Evolutionary conservation across 371 early-diverging fungal species (phyloP), one percentile per base, ranked within the genome.

Genomic region (Mucor circinelloides): DNA sequence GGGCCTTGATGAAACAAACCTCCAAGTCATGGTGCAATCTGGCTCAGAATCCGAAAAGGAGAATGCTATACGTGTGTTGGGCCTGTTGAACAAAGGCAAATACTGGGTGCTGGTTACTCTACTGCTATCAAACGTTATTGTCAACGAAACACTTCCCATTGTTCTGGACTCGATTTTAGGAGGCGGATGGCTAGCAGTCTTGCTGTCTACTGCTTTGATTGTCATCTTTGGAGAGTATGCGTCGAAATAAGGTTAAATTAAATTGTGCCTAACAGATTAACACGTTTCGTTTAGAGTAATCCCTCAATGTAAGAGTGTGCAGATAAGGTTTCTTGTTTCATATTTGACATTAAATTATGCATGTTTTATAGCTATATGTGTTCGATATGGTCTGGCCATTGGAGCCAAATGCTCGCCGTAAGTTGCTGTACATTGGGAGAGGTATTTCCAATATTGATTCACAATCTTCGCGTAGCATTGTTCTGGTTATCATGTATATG

Each of bases 121-220:
- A 36, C 71, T 98, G 42, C 75, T 98, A 17, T 89, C 93, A 9
- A 98, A 97, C 77, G 95, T 95, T 12, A 82, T 98, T 19, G 87
- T 97, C 54, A 97, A 97, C 79, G 97, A 97, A 76, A 93, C 97
- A 1, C 78, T 98, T 59, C 99, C 99, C 2, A 94, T 98, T 55
- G 87, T 98, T 62, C 80, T 95, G 46, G 94, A 96, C 68, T 84
- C 85, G 6, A 80, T 93, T 2, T 75, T 90, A 19, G 91, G 91
- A 46, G 92, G 93, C 55, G 90, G 92, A 23, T 89, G 94, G 48
- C 83, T 89, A 48, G 99, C 99, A 5, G 88, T 98, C 58, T 69
- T 97, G 7, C 84, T 91, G 3, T 97, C 97, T 2, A 96, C 95
- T 0, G 90, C 85, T 0, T 74, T 95, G 38, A 92, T 98, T 68